Evolutionary conservation across 2,329 filamentous ascomycete species (phyloP), one percentile per base, ranked within the genome.

Genomic region (Falciphora oryzae): DNA sequence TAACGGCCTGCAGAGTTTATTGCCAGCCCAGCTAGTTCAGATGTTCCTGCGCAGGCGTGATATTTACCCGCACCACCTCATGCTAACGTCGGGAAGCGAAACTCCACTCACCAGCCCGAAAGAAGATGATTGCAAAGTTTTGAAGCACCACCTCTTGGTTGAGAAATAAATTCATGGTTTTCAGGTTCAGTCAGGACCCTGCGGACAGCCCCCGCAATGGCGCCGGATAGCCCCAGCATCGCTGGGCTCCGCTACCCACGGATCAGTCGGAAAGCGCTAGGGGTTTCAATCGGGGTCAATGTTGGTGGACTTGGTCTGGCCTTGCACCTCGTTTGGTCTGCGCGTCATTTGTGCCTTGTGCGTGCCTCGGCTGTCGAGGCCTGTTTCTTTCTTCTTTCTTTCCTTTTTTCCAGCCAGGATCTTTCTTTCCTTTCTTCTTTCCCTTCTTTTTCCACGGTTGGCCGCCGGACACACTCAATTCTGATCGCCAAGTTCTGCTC

Each of bases 401-500:
- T 29, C 28, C 28, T 14, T 58, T 58, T 28, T 58, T 29, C 38
- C 16, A 44, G 16, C 38, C 38, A 18, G 38, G 14, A 44, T 44
- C 32, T 60, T 60, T 35, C 16, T 38, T 32, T 61, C 59, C 4
- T 28, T 61, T 61, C 31, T 61, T 27, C 59, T 16, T 61, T 61
- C 22, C 11, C n/a, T 58, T 18, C 29, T 28, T 7, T 22, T 16
- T n/a, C 25, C 25, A 18, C 25, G 7, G n/a, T 22, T 58, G 6
- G 14, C 57, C 57, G 14, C 27, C 29, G 4, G 57, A 13, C 25
- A 25, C 27, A 22, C 25, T 56, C 8, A 53, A 25, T n/a, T 22
- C 10, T 53, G 5, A n/a, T 5, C 13, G 13, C 22, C 44, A 53
- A 53, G 38, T n/a, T 25, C 44, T 25, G 44, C 4, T 10, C 44